A percentile compares a stretch with the other conserved stretches of the same genome.
Evolutionary conservation across 2,329 filamentous ascomycete genomes (phyloP).

Genomic region (Escovopsis sp.): DNA sequence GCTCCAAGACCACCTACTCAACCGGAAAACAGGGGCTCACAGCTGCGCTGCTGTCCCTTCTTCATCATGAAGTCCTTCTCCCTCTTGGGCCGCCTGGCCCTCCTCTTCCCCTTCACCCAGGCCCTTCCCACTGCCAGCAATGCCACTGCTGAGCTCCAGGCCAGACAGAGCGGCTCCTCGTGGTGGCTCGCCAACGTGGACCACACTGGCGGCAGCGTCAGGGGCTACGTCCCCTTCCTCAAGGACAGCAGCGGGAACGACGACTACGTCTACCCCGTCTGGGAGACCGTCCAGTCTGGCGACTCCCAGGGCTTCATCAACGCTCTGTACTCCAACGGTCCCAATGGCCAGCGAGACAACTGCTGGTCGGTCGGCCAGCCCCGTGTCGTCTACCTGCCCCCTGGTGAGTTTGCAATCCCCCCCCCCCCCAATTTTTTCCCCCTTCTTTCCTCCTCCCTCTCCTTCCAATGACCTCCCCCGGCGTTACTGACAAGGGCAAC

Average conservation of each 20-base stretch:
- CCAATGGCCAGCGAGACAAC: constrained; percentile 8
- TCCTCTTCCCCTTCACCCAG: constrained; percentile 2
- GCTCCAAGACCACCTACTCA: too few relatives aligned
- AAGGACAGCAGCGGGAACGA: constrained; percentile 3
- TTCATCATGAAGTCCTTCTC: constrained; percentile 5
- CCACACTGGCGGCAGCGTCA: constrained; percentile 8
- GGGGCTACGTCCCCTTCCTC: constrained; percentile 9
- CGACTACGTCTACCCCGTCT: constrained; percentile 9
- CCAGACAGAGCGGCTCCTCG: constrained; percentile 6
- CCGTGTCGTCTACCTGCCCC: constrained; percentile 9
- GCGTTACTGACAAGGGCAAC: not conserved
- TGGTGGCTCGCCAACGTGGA: constrained; percentile 11
- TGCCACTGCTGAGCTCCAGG: not conserved
- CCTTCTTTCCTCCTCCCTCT: too few relatives aligned
- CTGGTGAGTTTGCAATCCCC: constrained; percentile 6
- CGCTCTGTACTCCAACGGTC: constrained; percentile 6
- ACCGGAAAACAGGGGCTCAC: too few relatives aligned
- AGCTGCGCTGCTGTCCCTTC: too few relatives aligned
- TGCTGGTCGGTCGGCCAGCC: constrained; percentile 9
- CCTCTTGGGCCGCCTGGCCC: constrained; percentile 3
- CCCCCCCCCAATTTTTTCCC: too few relatives aligned
- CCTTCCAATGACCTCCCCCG: not conserved
- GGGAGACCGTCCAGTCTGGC: constrained; percentile 6
- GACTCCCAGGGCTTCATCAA: constrained; percentile 4
- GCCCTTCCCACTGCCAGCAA: constrained; percentile 2